Percentiles rank a stretch among this genome's conserved stretches.
Evolutionary conservation across 257 asterid species (phyloP).

Genomic region (Scutellaria minor): DNA sequence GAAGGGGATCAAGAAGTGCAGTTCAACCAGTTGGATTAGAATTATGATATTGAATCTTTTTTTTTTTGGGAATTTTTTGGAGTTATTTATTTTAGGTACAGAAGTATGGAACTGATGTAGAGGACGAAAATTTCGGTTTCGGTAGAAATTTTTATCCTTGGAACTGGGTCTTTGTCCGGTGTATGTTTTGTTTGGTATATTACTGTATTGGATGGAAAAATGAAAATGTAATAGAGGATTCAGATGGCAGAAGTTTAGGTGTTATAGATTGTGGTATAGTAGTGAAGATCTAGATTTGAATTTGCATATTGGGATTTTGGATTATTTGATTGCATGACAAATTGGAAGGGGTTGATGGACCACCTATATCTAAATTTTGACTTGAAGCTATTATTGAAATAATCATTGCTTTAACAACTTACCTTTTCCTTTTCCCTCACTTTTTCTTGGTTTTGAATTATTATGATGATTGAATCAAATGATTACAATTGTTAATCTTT

Average conservation of each 20-base stretch:
- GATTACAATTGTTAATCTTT: slow-evolving; percentile 16
- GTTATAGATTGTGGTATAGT: slow-evolving; percentile 18
- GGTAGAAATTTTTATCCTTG: no score
- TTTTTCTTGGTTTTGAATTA: slow-evolving; percentile 29
- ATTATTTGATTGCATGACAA: slow-evolving; percentile 41
- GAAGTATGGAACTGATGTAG: not conserved
- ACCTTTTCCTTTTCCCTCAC: slow-evolving; percentile 31
- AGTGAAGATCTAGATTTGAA: slow-evolving; percentile 13
- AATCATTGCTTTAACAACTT: slow-evolving; percentile 55
- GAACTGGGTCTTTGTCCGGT: not conserved
- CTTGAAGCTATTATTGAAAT: slow-evolving; percentile 52
- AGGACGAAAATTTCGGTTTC: no score
- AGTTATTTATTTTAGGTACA: slow-evolving; percentile 32
- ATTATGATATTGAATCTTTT: slow-evolving; percentile 26
- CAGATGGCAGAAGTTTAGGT: not conserved
- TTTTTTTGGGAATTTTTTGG: not conserved
- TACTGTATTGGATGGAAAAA: no score
- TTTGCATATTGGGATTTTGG: slow-evolving; percentile 35
- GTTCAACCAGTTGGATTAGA: slow-evolving; percentile 64
- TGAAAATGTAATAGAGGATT: not conserved
- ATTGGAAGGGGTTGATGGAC: slow-evolving; percentile 47
- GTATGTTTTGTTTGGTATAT: slow-evolving; percentile 22
- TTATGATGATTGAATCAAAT: slow-evolving; percentile 35
- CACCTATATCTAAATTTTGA: slow-evolving; percentile 47
- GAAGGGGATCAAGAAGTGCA: slow-evolving; percentile 71